These are phyloP conservation scores for Plantago ovata DNA, from an alignment of 257 asterid species.

Conservation along the genomic window DNA sequence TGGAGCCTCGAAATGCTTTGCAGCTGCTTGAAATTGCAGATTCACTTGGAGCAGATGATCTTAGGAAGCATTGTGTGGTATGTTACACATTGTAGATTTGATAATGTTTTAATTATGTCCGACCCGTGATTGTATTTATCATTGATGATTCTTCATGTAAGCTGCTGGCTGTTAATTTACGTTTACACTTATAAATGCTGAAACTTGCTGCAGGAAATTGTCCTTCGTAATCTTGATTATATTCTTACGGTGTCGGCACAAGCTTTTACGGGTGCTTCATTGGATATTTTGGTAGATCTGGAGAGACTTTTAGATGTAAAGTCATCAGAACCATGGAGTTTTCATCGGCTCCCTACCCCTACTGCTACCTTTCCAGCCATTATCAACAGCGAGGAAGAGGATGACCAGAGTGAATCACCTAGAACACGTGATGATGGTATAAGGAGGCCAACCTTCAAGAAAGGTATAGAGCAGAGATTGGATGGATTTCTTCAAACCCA, in stretches of 20 bases:
- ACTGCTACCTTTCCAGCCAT: constrained; percentile 89
- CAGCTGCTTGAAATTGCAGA: constrained; percentile 91
- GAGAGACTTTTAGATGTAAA: constrained; percentile 69
- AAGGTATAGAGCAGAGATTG: constrained; percentile 37
- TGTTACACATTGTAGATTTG: constrained; percentile 4
- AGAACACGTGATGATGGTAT: constrained; percentile 47
- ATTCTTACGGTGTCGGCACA: constrained; percentile 76
- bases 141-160: background rate
- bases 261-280: constrained; percentile 49
- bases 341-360: constrained; percentile 81
- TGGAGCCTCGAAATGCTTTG: constrained; percentile 84
- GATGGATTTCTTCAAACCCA: constrained; percentile 63
- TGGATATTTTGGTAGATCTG: constrained; percentile 66
- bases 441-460: constrained; percentile 32
- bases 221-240: constrained; percentile 82
- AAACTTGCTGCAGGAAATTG: constrained; percentile 80
- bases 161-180: background rate
- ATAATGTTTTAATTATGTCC: background rate
- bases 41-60: constrained; percentile 75
- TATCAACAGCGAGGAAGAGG: constrained; percentile 80
- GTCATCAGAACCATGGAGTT: constrained; percentile 91
- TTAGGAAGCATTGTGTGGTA: constrained; percentile 80
- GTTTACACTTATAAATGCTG: constrained; percentile 5
- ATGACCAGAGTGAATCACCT: constrained; percentile 40
- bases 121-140: background rate